Percentiles rank a stretch among this genome's conserved stretches.
Evolutionary conservation across 2,329 filamentous ascomycete species (phyloP).

Genomic region (Trichoderma koningiopsis): DNA sequence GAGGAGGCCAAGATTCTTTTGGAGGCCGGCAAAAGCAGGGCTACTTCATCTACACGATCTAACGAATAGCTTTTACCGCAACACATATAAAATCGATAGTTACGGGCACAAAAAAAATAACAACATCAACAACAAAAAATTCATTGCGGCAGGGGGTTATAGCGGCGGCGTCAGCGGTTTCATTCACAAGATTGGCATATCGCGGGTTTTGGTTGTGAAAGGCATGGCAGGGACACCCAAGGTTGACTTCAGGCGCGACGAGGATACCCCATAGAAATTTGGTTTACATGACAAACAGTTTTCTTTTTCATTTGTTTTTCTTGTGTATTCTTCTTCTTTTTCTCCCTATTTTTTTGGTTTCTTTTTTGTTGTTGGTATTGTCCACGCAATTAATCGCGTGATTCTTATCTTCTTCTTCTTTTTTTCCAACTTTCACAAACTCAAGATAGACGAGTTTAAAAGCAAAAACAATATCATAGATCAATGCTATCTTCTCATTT

Average conservation of each 20-base stretch:
- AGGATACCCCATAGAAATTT: conserved; percentile 20
- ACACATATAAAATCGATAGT: background rate
- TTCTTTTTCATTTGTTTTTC: background rate
- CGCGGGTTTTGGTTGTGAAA: conserved; percentile 20
- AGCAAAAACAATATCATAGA: background rate
- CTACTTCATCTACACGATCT: conserved; percentile 16
- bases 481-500: background rate
- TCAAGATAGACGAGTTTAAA: background rate
- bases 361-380: background rate
- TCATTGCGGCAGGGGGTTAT: background rate
- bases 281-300: conserved; percentile 4
- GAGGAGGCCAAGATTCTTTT: conserved; percentile 17
- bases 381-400: background rate
- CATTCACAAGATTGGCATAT: conserved; percentile 21
- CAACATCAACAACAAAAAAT: background rate
- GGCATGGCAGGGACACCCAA: conserved; percentile 18
- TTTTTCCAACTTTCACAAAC: background rate
- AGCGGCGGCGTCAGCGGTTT: conserved; percentile 22
- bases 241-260: conserved; percentile 21
- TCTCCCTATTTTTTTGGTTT: background rate
- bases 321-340: background rate
- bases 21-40: conserved; percentile 19
- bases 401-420: background rate
- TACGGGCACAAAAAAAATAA: background rate
- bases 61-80: conserved; percentile 3